Percentiles rank a stretch among this genome's conserved stretches.
phyloP scores from a whole-genome alignment of 2,329 filamentous ascomycete genomes.

The Pseudogymnoascus sp. region DNA sequence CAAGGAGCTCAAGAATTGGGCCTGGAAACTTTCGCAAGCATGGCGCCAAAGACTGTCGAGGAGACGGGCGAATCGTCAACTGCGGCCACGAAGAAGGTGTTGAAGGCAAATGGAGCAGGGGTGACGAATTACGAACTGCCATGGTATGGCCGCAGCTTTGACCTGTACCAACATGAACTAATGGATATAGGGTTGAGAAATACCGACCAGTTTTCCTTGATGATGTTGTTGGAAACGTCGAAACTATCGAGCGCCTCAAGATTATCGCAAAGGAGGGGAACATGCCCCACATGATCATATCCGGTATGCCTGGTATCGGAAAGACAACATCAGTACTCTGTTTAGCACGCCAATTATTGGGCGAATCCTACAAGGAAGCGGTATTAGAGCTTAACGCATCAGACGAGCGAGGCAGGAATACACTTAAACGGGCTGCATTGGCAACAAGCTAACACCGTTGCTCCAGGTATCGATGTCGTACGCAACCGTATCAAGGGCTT shows the following conservation, averaged over 20 bases:
- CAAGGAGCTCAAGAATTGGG: background rate
- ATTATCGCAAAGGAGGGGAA: conserved; percentile 98
- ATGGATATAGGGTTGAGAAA: conserved; percentile 77
- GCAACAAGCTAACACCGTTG: background rate
- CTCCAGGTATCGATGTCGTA: conserved; percentile 83
- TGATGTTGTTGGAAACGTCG: conserved; percentile 95
- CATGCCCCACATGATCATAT: conserved; percentile 98
- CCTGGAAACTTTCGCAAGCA: background rate
- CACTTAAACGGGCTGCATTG: background rate
- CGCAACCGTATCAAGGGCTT: conserved; percentile 97
- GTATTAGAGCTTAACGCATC: conserved; percentile 94
- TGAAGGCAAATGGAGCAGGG: conserved; percentile 44
- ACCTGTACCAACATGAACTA: conserved; percentile 19
- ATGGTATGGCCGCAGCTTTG: conserved; percentile 46
- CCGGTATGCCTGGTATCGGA: conserved; percentile 98
- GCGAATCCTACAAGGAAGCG: conserved; percentile 93
- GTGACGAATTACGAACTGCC: conserved; percentile 64
- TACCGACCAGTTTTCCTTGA: conserved; percentile 92
- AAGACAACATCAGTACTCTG: conserved; percentile 96
- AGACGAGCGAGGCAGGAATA: conserved; percentile 69
- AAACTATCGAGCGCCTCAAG: conserved; percentile 93
- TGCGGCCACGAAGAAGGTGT: conserved; percentile 49
- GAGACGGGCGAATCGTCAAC: conserved; percentile 53
- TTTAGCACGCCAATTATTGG: conserved; percentile 82
- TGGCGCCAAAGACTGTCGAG: conserved; percentile 9